phyloP scores from a whole-genome alignment of 352 stramenopile species.

The Phytophthora pini region DNA sequence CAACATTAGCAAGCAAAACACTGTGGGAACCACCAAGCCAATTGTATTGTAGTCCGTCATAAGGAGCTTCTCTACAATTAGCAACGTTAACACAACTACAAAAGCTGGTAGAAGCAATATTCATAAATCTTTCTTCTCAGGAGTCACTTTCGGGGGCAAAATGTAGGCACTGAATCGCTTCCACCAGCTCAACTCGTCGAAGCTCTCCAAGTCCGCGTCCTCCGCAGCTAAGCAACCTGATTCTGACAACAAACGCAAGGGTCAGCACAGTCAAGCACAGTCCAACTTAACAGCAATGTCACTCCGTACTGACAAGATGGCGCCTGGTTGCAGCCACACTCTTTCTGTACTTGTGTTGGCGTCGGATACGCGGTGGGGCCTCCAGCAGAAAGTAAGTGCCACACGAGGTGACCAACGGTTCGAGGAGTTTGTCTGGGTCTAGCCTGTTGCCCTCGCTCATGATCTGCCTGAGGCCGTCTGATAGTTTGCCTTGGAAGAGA shows the following conservation, averaged over 20 bases:
- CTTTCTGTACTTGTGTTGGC: background rate
- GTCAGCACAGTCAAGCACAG: background rate
- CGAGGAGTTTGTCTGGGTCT: background rate
- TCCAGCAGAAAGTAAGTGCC: background rate
- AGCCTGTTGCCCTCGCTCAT: background rate
- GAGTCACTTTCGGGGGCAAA: background rate
- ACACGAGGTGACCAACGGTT: background rate
- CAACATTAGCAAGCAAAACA: too few relatives aligned
- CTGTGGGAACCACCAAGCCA: too few relatives aligned
- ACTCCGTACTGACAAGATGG: background rate
- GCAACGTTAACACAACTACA: too few relatives aligned
- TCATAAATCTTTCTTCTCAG: conserved; percentile 46
- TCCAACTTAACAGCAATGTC: background rate
- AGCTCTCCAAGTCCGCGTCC: background rate
- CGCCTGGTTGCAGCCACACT: too few relatives aligned
- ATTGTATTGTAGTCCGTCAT: too few relatives aligned
- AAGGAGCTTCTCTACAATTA: too few relatives aligned
- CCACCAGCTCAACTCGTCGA: background rate
- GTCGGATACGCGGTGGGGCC: background rate
- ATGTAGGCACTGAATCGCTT: background rate
- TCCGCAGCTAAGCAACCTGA: too few relatives aligned
- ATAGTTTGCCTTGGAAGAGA: background rate
- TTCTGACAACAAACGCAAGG: background rate
- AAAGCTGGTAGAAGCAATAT: too few relatives aligned
- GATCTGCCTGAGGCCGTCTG: background rate